These are phyloP conservation scores for Penicillium glabrum DNA, from an alignment of 2,329 filamentous ascomycete genomes.

Conservation along the genomic window DNA sequence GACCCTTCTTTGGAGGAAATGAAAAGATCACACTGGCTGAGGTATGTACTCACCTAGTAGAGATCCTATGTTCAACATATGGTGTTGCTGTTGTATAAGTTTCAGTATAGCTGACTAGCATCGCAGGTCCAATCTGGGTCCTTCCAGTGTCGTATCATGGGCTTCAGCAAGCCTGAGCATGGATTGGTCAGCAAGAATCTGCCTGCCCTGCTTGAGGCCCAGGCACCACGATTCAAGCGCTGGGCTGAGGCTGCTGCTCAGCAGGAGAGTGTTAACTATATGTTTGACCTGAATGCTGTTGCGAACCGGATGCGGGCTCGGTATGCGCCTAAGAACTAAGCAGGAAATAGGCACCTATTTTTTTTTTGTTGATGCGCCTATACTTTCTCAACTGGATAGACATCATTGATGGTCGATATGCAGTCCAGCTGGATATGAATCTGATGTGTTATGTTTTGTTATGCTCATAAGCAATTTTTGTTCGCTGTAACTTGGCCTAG, in stretches of 20 bases:
- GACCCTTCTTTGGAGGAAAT: conserved; percentile 65
- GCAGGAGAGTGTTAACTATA: conserved; percentile 65
- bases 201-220: conserved; percentile 50
- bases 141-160: conserved; percentile 63
- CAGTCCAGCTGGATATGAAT: background rate
- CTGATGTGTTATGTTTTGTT: background rate
- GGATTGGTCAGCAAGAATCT: conserved; percentile 47
- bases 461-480: background rate
- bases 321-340: conserved; percentile 29
- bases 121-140: conserved; percentile 62
- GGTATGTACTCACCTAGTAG: conserved; percentile 47
- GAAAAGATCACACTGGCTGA: conserved; percentile 70
- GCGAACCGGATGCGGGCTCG: conserved; percentile 46
- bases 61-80: background rate
- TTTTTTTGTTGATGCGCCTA: background rate
- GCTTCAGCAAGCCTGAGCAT: conserved; percentile 55
- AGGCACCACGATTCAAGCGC: conserved; percentile 65
- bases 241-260: conserved; percentile 63
- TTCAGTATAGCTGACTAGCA: background rate
- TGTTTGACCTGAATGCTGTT: conserved; percentile 58
- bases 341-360: conserved; percentile 3
- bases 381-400: background rate
- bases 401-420: background rate
- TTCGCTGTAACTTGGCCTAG: background rate
- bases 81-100: background rate